Evolutionary conservation across 352 stramenopile genomes (phyloP).

Genomic region (Elongisporangium senticosum): DNA sequence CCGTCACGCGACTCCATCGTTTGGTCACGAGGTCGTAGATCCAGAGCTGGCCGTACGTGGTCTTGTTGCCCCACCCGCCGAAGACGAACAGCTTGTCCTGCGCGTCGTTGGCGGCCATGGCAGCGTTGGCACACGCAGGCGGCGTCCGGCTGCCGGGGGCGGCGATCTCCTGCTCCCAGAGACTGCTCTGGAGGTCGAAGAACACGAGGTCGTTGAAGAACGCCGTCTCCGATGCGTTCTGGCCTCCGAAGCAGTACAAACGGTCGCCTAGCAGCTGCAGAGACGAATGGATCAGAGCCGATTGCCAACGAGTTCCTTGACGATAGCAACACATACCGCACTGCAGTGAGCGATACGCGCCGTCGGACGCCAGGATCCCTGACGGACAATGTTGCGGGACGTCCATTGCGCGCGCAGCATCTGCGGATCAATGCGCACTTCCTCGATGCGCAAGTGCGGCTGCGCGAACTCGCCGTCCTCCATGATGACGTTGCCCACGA

Average conservation of each 20-base stretch:
- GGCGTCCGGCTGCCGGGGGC: constrained; percentile 26
- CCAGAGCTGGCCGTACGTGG: constrained; percentile 56
- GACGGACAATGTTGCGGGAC: constrained; percentile 2
- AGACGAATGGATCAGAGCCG: neutral
- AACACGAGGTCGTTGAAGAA: constrained; percentile 79
- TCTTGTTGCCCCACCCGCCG: constrained; percentile 46
- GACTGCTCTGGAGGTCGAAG: constrained; percentile 52
- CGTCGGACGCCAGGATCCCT: constrained; percentile 32
- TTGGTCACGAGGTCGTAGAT: constrained; percentile 39
- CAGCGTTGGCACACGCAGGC: constrained; percentile 40
- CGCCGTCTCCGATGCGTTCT: constrained; percentile 31
- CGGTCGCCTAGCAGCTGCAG: constrained; percentile 43
- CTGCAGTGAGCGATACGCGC: constrained; percentile 59
- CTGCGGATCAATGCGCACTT: constrained; percentile 47
- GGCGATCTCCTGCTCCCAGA: constrained; percentile 37
- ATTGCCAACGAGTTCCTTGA: neutral
- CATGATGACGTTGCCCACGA: constrained; percentile 62
- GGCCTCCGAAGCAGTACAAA: constrained; percentile 70
- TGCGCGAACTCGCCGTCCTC: constrained; percentile 25
- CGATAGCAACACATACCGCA: constrained; percentile 20
- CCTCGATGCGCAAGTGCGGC: constrained; percentile 49
- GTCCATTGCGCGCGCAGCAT: constrained; percentile 52
- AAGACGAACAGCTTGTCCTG: constrained; percentile 60
- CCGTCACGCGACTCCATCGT: constrained; percentile 52
- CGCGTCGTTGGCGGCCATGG: constrained; percentile 34